Conservation (phyloP, 805 yeast genomes). For the Saitoella complicata region DNA sequence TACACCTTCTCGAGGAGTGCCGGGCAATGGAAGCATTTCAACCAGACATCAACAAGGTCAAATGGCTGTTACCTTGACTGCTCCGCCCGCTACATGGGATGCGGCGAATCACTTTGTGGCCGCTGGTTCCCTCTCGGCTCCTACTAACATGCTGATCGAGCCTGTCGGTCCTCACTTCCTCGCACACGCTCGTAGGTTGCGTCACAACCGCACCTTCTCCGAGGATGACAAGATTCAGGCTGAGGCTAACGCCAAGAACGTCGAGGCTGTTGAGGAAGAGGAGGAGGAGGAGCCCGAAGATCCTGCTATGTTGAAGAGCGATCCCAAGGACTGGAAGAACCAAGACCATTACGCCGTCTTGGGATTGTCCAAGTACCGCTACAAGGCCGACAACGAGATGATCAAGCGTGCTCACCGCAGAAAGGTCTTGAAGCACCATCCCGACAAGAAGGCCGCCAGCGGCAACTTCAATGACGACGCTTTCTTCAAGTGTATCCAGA, state of each 20-base stretch:
- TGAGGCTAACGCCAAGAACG: slow-evolving; percentile 59
- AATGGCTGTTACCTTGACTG: no score
- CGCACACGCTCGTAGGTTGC: slow-evolving; percentile 90
- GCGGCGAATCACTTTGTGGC: no score
- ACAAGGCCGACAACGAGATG: slow-evolving; percentile 81
- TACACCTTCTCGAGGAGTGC: no score
- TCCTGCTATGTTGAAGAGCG: slow-evolving; percentile 67
- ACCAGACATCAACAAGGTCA: no score
- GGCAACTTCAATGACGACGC: slow-evolving; percentile 79
- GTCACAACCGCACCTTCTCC: slow-evolving; percentile 97
- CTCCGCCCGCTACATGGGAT: no score
- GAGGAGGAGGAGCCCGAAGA: slow-evolving; percentile 54
- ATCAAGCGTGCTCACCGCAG: slow-evolving; percentile 89
- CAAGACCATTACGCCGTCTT: slow-evolving; percentile 93
- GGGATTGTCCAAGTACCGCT: slow-evolving; percentile 82
- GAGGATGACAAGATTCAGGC: slow-evolving; percentile 92
- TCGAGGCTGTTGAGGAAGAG: slow-evolving; percentile 39
- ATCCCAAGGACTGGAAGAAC: slow-evolving; percentile 96
- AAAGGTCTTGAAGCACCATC: slow-evolving; percentile 92
- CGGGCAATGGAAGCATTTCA: no score
- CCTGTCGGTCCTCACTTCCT: slow-evolving; percentile 93
- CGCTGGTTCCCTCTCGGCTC: slow-evolving; percentile 7
- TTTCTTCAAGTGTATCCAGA: slow-evolving; percentile 93
- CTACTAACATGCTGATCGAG: slow-evolving; percentile 52
- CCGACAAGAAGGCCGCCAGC: slow-evolving; percentile 88